Evolutionary conservation across 805 yeast species (phyloP).

Genomic region (Candida anglica): DNA sequence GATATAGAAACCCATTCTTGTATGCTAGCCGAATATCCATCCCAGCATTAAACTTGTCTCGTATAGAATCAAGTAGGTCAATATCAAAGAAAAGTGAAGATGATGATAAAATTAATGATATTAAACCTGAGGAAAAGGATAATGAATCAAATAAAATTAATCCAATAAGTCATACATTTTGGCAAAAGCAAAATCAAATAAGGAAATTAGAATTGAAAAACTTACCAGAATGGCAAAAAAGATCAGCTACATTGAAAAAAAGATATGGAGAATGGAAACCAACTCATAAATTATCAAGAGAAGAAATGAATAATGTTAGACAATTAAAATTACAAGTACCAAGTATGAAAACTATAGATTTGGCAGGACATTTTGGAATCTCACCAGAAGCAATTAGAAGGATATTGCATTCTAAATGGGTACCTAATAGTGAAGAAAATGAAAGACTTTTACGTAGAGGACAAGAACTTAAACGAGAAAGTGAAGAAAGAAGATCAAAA

Average conservation of each 20-base stretch:
- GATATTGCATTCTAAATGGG: slow-evolving; percentile 74
- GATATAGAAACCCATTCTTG: too few species aligned
- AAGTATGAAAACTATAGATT: slow-evolving; percentile 49
- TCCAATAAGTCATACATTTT: too few species aligned
- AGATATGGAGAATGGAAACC: slow-evolving; percentile 73
- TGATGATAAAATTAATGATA: too few species aligned
- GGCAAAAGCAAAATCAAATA: slow-evolving; percentile 5
- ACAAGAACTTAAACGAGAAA: slow-evolving; percentile 22
- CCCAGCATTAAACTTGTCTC: too few species aligned
- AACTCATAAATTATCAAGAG: slow-evolving; percentile 58
- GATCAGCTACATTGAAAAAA: slow-evolving; percentile 58
- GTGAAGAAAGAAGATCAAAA: slow-evolving; percentile 9
- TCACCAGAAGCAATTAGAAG: slow-evolving; percentile 83
- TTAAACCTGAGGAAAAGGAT: too few species aligned
- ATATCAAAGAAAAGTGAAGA: too few species aligned
- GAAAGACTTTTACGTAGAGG: slow-evolving; percentile 47
- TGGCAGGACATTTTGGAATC: slow-evolving; percentile 62
- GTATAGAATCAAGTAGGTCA: too few species aligned
- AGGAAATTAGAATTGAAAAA: slow-evolving; percentile 40
- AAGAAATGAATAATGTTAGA: slow-evolving; percentile 63
- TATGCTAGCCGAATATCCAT: too few species aligned
- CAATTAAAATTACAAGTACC: slow-evolving; percentile 56
- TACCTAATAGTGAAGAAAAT: slow-evolving; percentile 56
- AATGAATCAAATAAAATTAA: too few species aligned
- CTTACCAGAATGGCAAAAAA: slow-evolving; percentile 59